phyloP scores from a whole-genome alignment of 2,329 filamentous ascomycete species.

The Geosmithia putterillii region DNA sequence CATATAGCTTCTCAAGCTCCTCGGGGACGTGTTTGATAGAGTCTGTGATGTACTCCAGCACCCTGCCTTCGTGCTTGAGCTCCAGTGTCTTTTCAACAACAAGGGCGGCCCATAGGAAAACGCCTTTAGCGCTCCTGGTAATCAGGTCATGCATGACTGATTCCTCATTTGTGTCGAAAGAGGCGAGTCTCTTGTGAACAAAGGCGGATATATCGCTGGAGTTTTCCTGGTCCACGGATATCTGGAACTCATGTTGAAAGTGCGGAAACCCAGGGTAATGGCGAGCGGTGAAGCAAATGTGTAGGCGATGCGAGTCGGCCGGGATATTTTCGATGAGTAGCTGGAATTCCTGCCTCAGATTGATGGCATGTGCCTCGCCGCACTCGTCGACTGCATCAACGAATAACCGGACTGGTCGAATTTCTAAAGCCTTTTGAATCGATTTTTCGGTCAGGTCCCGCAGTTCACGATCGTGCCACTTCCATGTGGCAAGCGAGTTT shows the following conservation, averaged over 20 bases:
- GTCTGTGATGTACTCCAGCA: background rate
- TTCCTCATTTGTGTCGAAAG: constrained; percentile 1
- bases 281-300: constrained; percentile 30
- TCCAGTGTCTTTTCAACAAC: constrained; percentile 21
- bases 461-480: background rate
- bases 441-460: background rate
- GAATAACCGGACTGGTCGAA: background rate
- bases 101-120: constrained; percentile 22
- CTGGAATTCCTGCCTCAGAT: background rate
- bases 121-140: constrained; percentile 16
- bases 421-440: background rate
- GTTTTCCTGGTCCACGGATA: constrained; percentile 20
- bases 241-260: constrained; percentile 18
- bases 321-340: background rate
- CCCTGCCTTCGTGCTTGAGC: background rate
- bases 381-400: constrained; percentile 1
- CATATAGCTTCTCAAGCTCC: background rate
- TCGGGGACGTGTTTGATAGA: background rate
- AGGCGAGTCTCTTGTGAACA: constrained; percentile 13
- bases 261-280: constrained; percentile 34
- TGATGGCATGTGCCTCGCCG: background rate
- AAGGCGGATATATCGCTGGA: constrained; percentile 21
- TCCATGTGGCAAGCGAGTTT: background rate
- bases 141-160: constrained; percentile 13
- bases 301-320: constrained; percentile 7